Evolutionary conservation across 805 yeast genomes (phyloP), one percentile per base, ranked within the genome.

Genomic region (Torulaspora quercuum): DNA sequence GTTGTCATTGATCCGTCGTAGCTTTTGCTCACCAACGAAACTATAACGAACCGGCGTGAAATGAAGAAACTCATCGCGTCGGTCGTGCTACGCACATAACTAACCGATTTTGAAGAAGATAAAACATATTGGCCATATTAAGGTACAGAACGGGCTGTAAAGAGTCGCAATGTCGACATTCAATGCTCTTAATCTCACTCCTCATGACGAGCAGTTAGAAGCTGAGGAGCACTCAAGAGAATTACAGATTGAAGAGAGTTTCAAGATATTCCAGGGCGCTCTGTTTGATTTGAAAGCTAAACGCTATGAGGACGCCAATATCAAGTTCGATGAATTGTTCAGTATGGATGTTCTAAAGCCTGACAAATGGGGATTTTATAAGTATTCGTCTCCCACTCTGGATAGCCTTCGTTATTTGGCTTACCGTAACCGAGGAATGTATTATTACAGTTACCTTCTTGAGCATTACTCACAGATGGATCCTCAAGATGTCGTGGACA

Each of bases 161-260:
- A 6, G 6, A 7, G 7, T 22, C 25, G 12, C 5, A 12, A 55
- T 56, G 81, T 80, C 89, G 14, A 67, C 79, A 2, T 89, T 90
- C 58, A 71, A 80, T 20, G 95, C 97, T 2, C 69, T 89, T 28
- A 90, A 90, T 52, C 63, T 81, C 29, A 74, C 74, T 25, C 90
- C 82, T 39, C 94, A 84, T 53, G 85, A 82, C 33, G 62, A 73
- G 4, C 63, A 62, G 12, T 67, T 75, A 22, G 90, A 85, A 45
- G 82, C 81, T 21, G 95, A 89, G 46, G 90, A 87, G 46, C 95
- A 88, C 52, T 82, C 97, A 1, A 68, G 95, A 31, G 99, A 92
- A 56, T 67, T 90, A 15, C 97, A 90, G 51, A 75, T 76, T 13
- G 97, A 92, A 58, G 84, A 83, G 53, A 92, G 95, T 3, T 81